Percentiles rank a stretch among this genome's conserved stretches.
Evolutionary conservation across 2,329 filamentous ascomycete species (phyloP).

Genomic region (Nigrospora osmanthi): DNA sequence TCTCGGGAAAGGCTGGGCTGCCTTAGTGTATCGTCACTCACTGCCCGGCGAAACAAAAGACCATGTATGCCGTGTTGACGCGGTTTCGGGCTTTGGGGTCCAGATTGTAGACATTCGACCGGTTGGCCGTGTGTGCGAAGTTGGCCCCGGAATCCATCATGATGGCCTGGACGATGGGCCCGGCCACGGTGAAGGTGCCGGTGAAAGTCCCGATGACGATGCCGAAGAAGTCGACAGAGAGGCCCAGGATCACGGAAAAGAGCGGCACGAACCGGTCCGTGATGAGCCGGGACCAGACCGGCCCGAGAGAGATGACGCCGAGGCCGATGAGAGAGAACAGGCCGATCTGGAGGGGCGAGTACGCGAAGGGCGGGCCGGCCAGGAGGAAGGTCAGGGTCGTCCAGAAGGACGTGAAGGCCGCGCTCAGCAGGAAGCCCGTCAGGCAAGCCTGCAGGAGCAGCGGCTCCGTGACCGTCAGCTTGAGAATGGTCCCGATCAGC

Average conservation of each 20-base stretch:
- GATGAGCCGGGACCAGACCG: conserved; percentile 61
- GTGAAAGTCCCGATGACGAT: conserved; percentile 62
- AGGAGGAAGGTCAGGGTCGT: conserved; percentile 76
- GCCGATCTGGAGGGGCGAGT: conserved; percentile 60
- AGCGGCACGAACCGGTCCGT: conserved; percentile 65
- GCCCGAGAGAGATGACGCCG: conserved; percentile 57
- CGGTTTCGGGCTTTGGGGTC: conserved; percentile 65
- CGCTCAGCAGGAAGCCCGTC: conserved; percentile 27
- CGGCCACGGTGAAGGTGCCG: conserved; percentile 58
- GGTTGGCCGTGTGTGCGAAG: conserved; percentile 66
- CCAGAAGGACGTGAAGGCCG: conserved; percentile 59
- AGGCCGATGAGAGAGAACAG: conserved; percentile 75
- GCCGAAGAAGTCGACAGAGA: conserved; percentile 50
- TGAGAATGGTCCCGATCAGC: conserved; percentile 50
- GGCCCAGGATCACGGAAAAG: conserved; percentile 57
- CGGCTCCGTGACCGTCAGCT: conserved; percentile 50
- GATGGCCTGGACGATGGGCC: conserved; percentile 65
- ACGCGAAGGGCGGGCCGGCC: conserved; percentile 60
- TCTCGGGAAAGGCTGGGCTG: background rate
- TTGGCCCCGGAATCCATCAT: conserved; percentile 66
- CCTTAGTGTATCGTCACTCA: conserved; percentile 1
- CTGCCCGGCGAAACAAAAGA: conserved; percentile 67
- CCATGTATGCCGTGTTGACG: conserved; percentile 79
- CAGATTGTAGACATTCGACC: conserved; percentile 61
- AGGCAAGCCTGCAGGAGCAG: conserved; percentile 54